These are phyloP conservation scores for Sapria himalayana DNA, from an alignment of 345 rosid genomes.

Conservation along the genomic window DNA sequence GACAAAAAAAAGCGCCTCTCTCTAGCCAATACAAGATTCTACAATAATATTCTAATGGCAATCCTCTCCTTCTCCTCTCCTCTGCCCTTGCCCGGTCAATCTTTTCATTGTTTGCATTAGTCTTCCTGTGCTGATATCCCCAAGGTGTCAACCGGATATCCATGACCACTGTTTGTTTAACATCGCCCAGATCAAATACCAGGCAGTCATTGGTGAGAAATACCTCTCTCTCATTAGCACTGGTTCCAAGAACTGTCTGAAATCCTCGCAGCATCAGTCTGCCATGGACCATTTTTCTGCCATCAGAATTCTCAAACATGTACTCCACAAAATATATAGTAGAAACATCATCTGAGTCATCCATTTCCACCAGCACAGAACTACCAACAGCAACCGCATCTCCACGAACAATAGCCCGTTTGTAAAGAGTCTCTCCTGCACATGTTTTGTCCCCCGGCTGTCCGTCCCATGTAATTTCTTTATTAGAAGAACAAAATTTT, in stretches of 20 bases:
- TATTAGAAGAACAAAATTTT: constrained; percentile 11
- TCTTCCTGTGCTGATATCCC: constrained; percentile 42
- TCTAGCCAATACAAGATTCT: constrained; percentile 38
- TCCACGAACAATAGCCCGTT: constrained; percentile 27
- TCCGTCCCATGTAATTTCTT: constrained; percentile 41
- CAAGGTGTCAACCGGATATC: constrained; percentile 34
- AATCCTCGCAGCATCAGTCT: constrained; percentile 28
- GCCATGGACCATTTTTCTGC: constrained; percentile 42
- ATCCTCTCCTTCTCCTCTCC: constrained; percentile 28
- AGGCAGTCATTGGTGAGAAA: constrained; percentile 34
- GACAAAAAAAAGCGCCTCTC: constrained; percentile 45
- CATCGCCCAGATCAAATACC: constrained; percentile 20
- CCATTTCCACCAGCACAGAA: constrained; percentile 21
- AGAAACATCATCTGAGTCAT: constrained; percentile 19
- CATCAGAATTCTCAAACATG: constrained; percentile 29
- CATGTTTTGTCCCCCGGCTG: constrained; percentile 17
- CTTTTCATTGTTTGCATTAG: constrained; percentile 17
- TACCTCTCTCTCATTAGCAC: constrained; percentile 44
- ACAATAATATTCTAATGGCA: constrained; percentile 33
- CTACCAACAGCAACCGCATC: constrained; percentile 27
- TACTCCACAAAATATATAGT: constrained; percentile 41
- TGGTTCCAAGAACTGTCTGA: constrained; percentile 37
- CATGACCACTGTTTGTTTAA: constrained; percentile 18
- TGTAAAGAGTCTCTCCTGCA: constrained; percentile 27
- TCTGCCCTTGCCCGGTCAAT: constrained; percentile 29